Evolutionary conservation across 176 grass and related monocot genomes (phyloP).

Genomic region (Musa beccarii): DNA sequence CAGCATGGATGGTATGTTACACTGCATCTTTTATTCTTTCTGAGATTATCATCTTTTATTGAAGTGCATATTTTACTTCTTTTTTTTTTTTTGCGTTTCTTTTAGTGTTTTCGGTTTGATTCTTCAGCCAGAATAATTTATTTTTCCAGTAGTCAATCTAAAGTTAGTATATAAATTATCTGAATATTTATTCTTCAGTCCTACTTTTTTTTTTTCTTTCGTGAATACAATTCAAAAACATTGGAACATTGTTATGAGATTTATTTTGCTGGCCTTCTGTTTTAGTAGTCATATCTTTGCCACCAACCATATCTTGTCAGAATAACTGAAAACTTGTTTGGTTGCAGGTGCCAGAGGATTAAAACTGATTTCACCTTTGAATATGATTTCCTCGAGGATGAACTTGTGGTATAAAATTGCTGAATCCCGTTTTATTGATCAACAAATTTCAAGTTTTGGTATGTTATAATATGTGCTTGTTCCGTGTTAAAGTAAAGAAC

Average conservation of each 20-base stretch:
- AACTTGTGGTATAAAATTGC: constrained; percentile 45
- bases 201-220: background rate
- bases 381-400: constrained; percentile 93
- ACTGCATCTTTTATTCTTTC: background rate
- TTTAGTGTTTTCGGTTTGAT: background rate
- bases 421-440: background rate
- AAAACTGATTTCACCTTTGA: constrained; percentile 95
- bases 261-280: background rate
- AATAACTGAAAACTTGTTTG: background rate
- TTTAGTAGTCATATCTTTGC: background rate
- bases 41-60: background rate
- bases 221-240: background rate
- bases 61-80: no score
- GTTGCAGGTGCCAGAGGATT: constrained; percentile 93
- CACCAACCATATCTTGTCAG: background rate
- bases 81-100: background rate
- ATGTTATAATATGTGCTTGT: background rate
- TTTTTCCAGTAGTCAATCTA: background rate
- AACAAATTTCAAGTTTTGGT: background rate
- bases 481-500: background rate
- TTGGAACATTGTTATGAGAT: background rate
- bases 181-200: background rate
- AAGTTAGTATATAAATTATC: background rate
- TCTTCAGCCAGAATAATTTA: background rate
- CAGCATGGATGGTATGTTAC: constrained; percentile 62